phyloP scores from a whole-genome alignment of 768 basidiomycete species.

The Exidia glandulosa region DNA sequence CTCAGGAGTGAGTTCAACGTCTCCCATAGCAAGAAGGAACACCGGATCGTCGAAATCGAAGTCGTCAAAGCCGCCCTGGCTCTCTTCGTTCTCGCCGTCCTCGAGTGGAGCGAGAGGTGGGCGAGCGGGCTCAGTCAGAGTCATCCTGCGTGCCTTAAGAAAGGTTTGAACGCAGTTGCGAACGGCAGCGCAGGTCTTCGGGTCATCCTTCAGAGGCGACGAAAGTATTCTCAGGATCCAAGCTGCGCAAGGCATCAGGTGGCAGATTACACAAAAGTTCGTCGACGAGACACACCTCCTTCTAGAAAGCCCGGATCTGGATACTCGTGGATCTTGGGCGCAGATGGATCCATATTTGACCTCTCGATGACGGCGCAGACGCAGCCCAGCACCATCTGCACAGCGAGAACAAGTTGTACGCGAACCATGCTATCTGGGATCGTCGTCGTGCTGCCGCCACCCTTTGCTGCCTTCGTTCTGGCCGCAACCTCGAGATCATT shows the following conservation, averaged over 20 bases:
- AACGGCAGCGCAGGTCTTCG: constrained; percentile 41
- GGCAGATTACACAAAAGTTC: neutral
- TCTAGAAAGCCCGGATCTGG: constrained; percentile 53
- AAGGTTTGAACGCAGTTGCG: constrained; percentile 49
- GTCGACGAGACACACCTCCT: constrained; percentile 32
- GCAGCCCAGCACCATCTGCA: too few relatives aligned
- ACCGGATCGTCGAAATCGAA: constrained; percentile 53
- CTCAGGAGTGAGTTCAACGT: constrained; percentile 14
- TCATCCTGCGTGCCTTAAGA: constrained; percentile 41
- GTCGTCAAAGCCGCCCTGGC: constrained; percentile 58
- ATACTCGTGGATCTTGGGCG: constrained; percentile 29
- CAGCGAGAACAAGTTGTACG: constrained; percentile 41
- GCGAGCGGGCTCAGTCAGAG: constrained; percentile 33
- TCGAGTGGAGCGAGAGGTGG: constrained; percentile 3
- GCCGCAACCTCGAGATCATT: constrained; percentile 16
- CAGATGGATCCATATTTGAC: constrained; percentile 25
- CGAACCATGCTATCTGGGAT: constrained; percentile 26
- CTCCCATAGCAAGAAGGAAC: constrained; percentile 42
- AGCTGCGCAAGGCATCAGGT: constrained; percentile 25
- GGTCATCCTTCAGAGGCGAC: constrained; percentile 30
- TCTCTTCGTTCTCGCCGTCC: constrained; percentile 53
- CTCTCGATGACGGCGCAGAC: constrained; percentile 41
- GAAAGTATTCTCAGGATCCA: constrained; percentile 45
- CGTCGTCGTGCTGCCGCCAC: constrained; percentile 9
- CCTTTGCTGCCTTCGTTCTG: constrained; percentile 9